Evolutionary conservation across 2,329 filamentous ascomycete genomes (phyloP), one percentile per base, ranked within the genome.

Genomic region (Metarhizium sp.): DNA sequence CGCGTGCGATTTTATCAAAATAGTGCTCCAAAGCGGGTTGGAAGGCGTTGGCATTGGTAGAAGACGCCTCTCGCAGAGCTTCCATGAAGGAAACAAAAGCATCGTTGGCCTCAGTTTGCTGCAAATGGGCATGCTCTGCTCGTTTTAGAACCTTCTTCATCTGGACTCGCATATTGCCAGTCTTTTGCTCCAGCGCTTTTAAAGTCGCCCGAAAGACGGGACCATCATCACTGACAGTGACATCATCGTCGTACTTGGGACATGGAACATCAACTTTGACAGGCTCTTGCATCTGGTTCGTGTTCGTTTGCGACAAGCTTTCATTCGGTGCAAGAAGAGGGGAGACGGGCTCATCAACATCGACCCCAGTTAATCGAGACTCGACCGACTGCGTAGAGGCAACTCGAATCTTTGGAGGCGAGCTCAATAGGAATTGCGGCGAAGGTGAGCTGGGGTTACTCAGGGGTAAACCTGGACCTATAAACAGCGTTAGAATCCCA

Each of bases 121-220:
- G 85, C 53, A 82, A 75, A 62, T 95, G 82, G 16, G 91, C 92
- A 6, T 90, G 86, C 66, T 97, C 94, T n/a, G 94, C 94, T 66
- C 87, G 90, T 68, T 94, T 95, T 62, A 99, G 75, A 7, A 99
- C 88, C 66, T 94, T 95, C 72, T 99, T 99, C 85, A 97, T 96
- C 62, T 92, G 89, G 25, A 82, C 78, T 57, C 92, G 86, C 88
- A 99, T 94, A 63, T 88, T 95, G 47, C 91, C 90, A 0, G 92
- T 99, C 75, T 96, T 97, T 67, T 96, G 92, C 70, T 99, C 94
- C 32, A 97, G 75, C 0, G 92, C 88, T 69, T 96, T 96, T 79
- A 99, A 95, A 0, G 94, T 97, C 18, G 94, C 95, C 59, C 95
- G 84, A 73, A 99, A 99, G 1, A 99, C 78, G 0, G 95, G 94